Base-by-base conservation (phyloP, 1,284 basidiomycete species). In the Phlebopus sp. region DNA sequence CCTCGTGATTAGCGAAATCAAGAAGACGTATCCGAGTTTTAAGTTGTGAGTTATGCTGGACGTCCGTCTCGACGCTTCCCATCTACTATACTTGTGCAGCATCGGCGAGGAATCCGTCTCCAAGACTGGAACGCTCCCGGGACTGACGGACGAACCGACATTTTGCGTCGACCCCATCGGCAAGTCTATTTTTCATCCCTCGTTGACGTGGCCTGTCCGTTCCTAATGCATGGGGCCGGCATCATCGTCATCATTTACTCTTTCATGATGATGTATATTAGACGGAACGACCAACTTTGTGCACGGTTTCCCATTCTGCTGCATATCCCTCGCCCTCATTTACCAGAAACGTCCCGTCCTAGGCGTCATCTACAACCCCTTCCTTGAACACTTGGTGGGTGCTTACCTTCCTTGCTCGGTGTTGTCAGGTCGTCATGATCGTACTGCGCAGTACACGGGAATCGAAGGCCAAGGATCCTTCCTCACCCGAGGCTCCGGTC, bases 251-350 rank as follows among this genome's bases (percentile, higher is more conserved):
- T n/a, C n/a, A n/a, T n/a, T n/a, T n/a, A n/a, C n/a, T n/a, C n/a
- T n/a, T 15, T 30, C 7, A 40, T 41, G 29, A 43, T 40, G 36
- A 2, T 18, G n/a, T n/a, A 17, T 41, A 4, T 34, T 49, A 86
- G 90, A 92, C 63, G 90, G 91, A 8, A 97, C 94, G 1, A 97
- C 94, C 44, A 97, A 97, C 71, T 97, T 97, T 60, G 82, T 97
- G 25, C 86, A 95, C 57, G 88, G 86, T 19, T 95, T 95, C 66
- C 93, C 93, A 2, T 90, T 86, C 66, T 88, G 84, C 17, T 92
- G 90, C 67, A 90, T 96, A 60, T 96, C 92, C 15, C 82, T 99
- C 49, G 96, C 94, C 2, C 76, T 98, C 55, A 88, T 96, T 52
- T 85, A 90, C 69, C 76, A 86, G 53, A 83, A 83, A 53, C 75